Conservation (phyloP, 495 filamentous ascomycete genomes). For the Aspergillus sparsus region DNA sequence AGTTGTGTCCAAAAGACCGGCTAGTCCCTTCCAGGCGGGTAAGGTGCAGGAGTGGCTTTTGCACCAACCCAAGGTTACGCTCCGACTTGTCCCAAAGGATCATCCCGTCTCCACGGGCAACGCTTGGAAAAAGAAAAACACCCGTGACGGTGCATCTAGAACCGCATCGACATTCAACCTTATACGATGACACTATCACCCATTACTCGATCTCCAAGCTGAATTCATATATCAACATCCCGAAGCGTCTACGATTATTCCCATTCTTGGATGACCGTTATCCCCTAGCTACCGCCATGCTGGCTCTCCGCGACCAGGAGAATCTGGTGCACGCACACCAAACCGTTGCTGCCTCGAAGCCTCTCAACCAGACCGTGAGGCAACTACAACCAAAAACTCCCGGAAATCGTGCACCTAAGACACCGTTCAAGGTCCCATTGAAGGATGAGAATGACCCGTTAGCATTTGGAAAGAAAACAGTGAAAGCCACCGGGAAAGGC, state of each 20-base stretch:
- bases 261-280: constrained; percentile 28
- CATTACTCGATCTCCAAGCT: background rate
- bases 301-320: constrained; percentile 87
- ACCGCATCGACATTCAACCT: constrained; percentile 18
- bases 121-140: constrained; percentile 34
- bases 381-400: constrained; percentile 76
- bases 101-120: constrained; percentile 53
- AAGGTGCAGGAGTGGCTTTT: constrained; percentile 9
- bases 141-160: constrained; percentile 28
- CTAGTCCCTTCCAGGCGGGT: constrained; percentile 12
- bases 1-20: background rate
- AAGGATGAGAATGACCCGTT: constrained; percentile 83
- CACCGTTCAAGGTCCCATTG: constrained; percentile 77
- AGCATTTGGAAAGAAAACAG: constrained; percentile 64
- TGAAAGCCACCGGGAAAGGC: constrained; percentile 62
- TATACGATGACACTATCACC: background rate
- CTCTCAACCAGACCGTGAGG: constrained; percentile 66
- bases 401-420: constrained; percentile 72
- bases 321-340: constrained; percentile 80
- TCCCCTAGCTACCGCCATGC: constrained; percentile 54
- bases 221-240: background rate
- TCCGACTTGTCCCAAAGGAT: constrained; percentile 30
- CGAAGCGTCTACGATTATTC: too few species aligned
- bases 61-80: constrained; percentile 9
- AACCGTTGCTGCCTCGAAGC: constrained; percentile 73